Evolutionary conservation across 805 yeast species (phyloP).

Genomic region (Kodamaea leandrae): DNA sequence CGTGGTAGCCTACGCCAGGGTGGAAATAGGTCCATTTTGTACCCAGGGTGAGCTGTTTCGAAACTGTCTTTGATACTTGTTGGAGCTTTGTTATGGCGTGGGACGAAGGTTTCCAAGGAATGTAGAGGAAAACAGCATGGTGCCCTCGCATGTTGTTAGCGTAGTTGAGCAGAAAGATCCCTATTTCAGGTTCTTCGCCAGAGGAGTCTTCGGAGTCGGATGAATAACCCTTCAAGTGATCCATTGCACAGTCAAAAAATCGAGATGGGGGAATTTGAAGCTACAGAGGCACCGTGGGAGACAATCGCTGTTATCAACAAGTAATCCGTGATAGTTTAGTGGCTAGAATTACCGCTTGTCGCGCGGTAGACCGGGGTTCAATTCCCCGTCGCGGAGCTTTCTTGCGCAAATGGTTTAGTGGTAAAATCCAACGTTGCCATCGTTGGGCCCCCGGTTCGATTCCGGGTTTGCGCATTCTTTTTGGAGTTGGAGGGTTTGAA

Average conservation of each 20-base stretch:
- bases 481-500: not conserved
- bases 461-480: conserved; percentile 5
- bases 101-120: conserved; percentile 18
- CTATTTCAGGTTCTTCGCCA: conserved; percentile 4
- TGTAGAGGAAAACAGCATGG: conserved; percentile 14
- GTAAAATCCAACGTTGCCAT: conserved; percentile 6
- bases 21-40: not conserved
- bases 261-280: not conserved
- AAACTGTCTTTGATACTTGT: not conserved
- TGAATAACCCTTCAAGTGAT: conserved; percentile 14
- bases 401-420: conserved; percentile 4
- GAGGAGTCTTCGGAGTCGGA: conserved; percentile 15
- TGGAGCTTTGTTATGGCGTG: not conserved
- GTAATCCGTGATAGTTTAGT: conserved; percentile 4
- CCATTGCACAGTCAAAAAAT: not conserved
- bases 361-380: conserved; percentile 9
- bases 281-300: not conserved
- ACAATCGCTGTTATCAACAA: not conserved
- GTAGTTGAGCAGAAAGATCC: conserved; percentile 19
- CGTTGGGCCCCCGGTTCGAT: conserved; percentile 7
- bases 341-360: conserved; percentile 9
- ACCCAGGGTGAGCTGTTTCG: not conserved
- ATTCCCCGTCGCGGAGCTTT: conserved; percentile 7
- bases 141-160: conserved; percentile 14
- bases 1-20: conserved; percentile 15